Conservation (phyloP, 768 basidiomycete genomes). For the Exidia glandulosa region DNA sequence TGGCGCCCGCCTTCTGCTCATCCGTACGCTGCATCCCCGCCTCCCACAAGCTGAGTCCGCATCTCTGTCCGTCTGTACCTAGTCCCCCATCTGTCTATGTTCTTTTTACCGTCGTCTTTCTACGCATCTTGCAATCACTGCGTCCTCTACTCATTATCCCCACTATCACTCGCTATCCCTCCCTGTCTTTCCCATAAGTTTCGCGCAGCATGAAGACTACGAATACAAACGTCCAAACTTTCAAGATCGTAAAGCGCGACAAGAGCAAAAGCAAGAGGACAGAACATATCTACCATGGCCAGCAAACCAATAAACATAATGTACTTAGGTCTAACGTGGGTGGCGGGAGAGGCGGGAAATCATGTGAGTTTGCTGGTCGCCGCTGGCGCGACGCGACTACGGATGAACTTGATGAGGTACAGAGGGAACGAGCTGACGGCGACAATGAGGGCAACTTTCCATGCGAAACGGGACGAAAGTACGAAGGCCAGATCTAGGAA, state of each 20-base stretch:
- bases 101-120: background rate
- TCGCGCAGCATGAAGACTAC: background rate
- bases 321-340: background rate
- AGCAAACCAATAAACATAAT: background rate
- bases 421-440: constrained; percentile 88
- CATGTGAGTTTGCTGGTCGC: constrained; percentile 72
- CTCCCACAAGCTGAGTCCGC: background rate
- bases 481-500: constrained; percentile 82
- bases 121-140: background rate
- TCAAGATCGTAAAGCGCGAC: background rate
- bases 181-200: background rate
- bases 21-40: background rate
- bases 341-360: no score
- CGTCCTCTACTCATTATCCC: background rate
- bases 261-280: no score
- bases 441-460: constrained; percentile 94
- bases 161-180: background rate
- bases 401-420: constrained; percentile 81
- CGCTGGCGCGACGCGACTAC: constrained; percentile 80
- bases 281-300: background rate
- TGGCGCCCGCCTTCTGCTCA: background rate
- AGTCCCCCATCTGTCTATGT: no score
- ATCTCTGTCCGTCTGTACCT: no score
- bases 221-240: background rate
- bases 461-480: constrained; percentile 73